Percentiles rank a stretch among this genome's conserved stretches.
These are phyloP conservation scores for Fusarium chuoi DNA, from an alignment of 2,329 filamentous ascomycete genomes.

Conservation along the genomic window DNA sequence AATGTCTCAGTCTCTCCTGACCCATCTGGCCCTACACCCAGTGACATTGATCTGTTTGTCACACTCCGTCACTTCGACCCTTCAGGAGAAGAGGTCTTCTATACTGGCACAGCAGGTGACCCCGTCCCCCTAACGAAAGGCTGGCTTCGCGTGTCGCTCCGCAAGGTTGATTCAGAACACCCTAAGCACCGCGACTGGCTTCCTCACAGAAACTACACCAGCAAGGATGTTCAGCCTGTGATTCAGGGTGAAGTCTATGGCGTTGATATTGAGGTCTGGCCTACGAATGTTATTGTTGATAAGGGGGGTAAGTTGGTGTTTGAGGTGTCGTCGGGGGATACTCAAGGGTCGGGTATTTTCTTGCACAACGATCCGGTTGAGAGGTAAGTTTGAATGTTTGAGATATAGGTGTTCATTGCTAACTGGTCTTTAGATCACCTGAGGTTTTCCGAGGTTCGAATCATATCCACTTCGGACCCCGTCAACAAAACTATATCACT, in stretches of 20 bases:
- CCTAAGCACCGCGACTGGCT: conserved; percentile 63
- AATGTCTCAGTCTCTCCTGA: conserved; percentile 71
- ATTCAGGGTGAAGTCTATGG: conserved; percentile 64
- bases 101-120: conserved; percentile 74
- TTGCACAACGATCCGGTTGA: conserved; percentile 62
- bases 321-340: conserved; percentile 66
- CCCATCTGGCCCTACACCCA: conserved; percentile 50
- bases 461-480: conserved; percentile 62
- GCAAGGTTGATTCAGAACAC: conserved; percentile 63
- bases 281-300: conserved; percentile 66
- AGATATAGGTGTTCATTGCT: not conserved
- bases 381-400: conserved; percentile 45
- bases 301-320: conserved; percentile 63
- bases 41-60: conserved; percentile 72
- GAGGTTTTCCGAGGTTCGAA: conserved; percentile 57
- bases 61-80: conserved; percentile 69
- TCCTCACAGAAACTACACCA: conserved; percentile 67
- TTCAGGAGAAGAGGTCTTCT: conserved; percentile 66
- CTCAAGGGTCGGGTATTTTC: conserved; percentile 68
- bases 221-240: conserved; percentile 65
- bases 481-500: conserved; percentile 61
- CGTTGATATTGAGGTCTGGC: conserved; percentile 73
- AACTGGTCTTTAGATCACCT: conserved; percentile 14
- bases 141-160: conserved; percentile 68
- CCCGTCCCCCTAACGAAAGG: conserved; percentile 71